Base-by-base conservation (phyloP, 805 yeast genomes). In the Saccharomyces cerevisiae region DNA sequence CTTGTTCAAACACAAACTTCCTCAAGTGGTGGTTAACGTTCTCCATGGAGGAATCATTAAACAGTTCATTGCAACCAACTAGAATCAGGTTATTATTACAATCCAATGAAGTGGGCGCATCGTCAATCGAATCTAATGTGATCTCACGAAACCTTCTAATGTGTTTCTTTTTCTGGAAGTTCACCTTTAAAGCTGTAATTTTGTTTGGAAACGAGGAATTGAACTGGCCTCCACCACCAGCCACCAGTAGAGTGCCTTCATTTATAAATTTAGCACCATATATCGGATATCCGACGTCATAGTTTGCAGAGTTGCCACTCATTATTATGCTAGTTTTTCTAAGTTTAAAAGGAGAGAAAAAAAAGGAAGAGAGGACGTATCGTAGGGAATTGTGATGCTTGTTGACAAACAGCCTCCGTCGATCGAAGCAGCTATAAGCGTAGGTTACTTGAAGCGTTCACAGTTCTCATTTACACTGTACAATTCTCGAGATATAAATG, bases 221-320 rank as follows among this genome's bases (percentile, higher is more conserved):
- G 9, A 96, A 96, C 68, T 89, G 96, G 27, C 97, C 98, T 30
- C 97, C 97, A 48, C 99, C 99, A 46, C 99, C 99, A 2, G 89
- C 83, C 29, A 85, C 85, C 50, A 90, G 69, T 28, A 91, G 68
- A 1, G 83, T 79, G 56, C 75, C 71, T 58, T 83, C 78, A 59
- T 79, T 76, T 48, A 84, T 74, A 66, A 89, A 90, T 56, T 81
- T 80, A 52, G 92, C 84, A 2, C 89, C 92, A 61, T 85, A 87
- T 11, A 90, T 76, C 1, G 99, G 98, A 62, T 84, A 87, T 2
- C 88, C 92, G 32, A 74, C 62, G 50, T 73, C 63, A 54, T 66
- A 65, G 27, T 55, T 52, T 2, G 70, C 54, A 24, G 61, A 36
- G 17, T 36, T 21, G 43, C 43, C 27, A 30, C 36, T 48, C 50